These are phyloP conservation scores for Trichoderma sp. DNA, from an alignment of 2,329 filamentous ascomycete species.

Conservation along the genomic window DNA sequence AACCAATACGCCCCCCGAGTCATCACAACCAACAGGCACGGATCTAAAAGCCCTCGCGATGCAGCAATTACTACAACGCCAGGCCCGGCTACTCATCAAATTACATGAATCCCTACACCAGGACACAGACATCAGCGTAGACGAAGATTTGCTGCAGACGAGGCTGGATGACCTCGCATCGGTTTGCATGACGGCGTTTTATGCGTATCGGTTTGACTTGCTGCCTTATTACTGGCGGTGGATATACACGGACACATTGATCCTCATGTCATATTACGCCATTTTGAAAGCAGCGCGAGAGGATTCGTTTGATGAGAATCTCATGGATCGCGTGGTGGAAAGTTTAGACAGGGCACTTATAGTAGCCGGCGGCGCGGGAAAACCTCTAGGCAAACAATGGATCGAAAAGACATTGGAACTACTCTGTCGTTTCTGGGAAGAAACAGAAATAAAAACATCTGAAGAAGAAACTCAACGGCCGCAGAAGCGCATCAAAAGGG, in stretches of 20 bases:
- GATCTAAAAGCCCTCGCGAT: conserved; percentile 24
- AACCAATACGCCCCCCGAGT: background rate
- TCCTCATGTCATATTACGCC: conserved; percentile 56
- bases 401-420: conserved; percentile 51
- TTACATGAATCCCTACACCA: conserved; percentile 24
- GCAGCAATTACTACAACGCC: conserved; percentile 30
- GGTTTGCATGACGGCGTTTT: conserved; percentile 63
- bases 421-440: conserved; percentile 35
- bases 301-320: conserved; percentile 19
- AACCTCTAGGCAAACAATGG: conserved; percentile 47
- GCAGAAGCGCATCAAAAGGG: conserved; percentile 24
- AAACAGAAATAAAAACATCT: background rate
- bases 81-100: conserved; percentile 28
- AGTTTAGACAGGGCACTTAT: conserved; percentile 75
- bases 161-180: conserved; percentile 56
- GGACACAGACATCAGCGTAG: background rate
- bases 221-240: conserved; percentile 67
- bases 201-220: conserved; percentile 65
- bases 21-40: background rate
- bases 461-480: conserved; percentile 22
- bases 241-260: conserved; percentile 67
- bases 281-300: conserved; percentile 24
- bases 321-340: conserved; percentile 57
- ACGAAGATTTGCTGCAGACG: conserved; percentile 33
- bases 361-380: conserved; percentile 62